A percentile compares a stretch with the other conserved stretches of the same genome.
Evolutionary conservation across 2,329 filamentous ascomycete genomes (phyloP).

Genomic region (Sarocladiaceae sp.): DNA sequence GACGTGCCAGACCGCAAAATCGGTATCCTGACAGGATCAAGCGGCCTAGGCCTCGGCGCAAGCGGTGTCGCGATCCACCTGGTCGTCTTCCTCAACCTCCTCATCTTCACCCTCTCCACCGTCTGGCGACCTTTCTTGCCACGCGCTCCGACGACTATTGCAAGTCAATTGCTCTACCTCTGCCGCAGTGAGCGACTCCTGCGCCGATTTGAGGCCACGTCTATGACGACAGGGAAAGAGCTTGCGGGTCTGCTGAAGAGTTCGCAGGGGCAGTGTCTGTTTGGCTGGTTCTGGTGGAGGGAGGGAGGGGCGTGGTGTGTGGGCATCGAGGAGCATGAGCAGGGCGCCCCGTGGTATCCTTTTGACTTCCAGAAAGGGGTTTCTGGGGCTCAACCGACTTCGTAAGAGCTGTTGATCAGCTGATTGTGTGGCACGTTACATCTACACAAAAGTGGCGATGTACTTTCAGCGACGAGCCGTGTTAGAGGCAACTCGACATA

Average conservation of each 20-base stretch:
- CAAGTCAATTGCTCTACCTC: constrained; percentile 5
- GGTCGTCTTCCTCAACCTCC: constrained; percentile 9
- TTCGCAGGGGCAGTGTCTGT: neutral
- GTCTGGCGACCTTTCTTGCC: neutral
- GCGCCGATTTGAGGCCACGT: neutral
- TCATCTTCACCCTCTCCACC: neutral
- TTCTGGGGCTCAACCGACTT: too few relatives aligned
- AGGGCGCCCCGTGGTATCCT: neutral
- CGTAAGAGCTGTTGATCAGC: too few relatives aligned
- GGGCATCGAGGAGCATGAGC: neutral
- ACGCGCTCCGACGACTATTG: constrained; percentile 4
- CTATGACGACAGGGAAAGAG: neutral
- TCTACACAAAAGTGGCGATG: too few relatives aligned
- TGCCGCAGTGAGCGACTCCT: constrained; percentile 8
- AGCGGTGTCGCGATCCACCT: neutral
- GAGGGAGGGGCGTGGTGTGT: neutral
- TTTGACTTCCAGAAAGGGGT: neutral
- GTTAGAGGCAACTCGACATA: too few relatives aligned
- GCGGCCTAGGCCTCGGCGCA: neutral
- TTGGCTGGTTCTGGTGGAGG: constrained; percentile 8
- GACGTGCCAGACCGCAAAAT: neutral
- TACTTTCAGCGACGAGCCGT: too few relatives aligned
- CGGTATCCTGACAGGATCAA: neutral
- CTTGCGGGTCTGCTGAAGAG: neutral
- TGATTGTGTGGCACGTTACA: too few relatives aligned